These are phyloP conservation scores for Wickerhamomyces tratensis DNA, from an alignment of 805 yeast species.

Conservation along the genomic window DNA sequence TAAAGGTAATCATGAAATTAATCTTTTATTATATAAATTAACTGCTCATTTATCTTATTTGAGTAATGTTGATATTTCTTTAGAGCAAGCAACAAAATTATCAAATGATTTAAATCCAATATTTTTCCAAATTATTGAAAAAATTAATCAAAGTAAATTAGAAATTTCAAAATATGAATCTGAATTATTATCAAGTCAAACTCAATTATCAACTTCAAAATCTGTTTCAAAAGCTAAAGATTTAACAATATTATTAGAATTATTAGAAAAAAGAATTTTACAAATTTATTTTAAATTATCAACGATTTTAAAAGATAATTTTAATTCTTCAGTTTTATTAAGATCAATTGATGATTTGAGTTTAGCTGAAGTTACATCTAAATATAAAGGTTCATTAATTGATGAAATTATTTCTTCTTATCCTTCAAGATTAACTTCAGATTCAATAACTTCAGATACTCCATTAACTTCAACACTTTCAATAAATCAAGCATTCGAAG, in stretches of 20 bases:
- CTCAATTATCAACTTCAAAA: constrained; percentile 18
- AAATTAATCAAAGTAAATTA: constrained; percentile 4
- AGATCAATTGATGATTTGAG: not conserved
- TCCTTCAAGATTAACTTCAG: constrained; percentile 12
- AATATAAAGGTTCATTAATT: constrained; percentile 7
- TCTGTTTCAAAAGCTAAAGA: constrained; percentile 14
- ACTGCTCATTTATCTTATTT: constrained; percentile 47
- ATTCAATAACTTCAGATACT: too few relatives aligned
- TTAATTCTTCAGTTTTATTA: constrained; percentile 26
- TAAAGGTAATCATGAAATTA: constrained; percentile 30
- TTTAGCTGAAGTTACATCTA: not conserved
- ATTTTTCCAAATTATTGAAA: constrained; percentile 20
- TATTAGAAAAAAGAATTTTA: constrained; percentile 32
- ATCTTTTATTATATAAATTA: constrained; percentile 48
- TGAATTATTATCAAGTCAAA: constrained; percentile 2
- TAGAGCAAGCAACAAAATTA: constrained; percentile 38
- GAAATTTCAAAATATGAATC: constrained; percentile 10
- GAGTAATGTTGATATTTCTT: constrained; percentile 28
- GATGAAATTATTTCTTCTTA: constrained; percentile 20
- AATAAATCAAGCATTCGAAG: constrained; percentile 1
- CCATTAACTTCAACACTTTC: too few relatives aligned
- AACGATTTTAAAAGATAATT: constrained; percentile 21
- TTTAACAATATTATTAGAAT: constrained; percentile 12
- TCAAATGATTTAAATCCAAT: constrained; percentile 28
- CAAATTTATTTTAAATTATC: constrained; percentile 33